Percentiles rank a stretch among this genome's conserved stretches.
Evolutionary conservation across 1,139 yeast genomes (phyloP).

Genomic region (Citeromyces siamensis): DNA sequence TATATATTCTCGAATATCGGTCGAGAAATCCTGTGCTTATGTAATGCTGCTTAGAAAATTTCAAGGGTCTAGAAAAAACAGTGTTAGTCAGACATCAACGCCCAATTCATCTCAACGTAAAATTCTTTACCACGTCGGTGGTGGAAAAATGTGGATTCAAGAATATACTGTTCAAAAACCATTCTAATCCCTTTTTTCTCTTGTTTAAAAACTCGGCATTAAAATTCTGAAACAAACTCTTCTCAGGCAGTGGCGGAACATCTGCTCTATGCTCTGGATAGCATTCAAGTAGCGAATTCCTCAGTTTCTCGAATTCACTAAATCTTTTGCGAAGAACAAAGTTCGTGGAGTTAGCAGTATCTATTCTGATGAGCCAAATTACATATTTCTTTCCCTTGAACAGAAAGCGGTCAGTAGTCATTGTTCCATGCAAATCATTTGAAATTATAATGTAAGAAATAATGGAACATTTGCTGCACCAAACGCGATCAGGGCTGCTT

Average conservation of each 20-base stretch:
- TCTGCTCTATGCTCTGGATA: slow-evolving; percentile 27
- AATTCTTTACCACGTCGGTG: slow-evolving; percentile 11
- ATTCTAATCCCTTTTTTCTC: slow-evolving; percentile 60
- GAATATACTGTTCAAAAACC: slow-evolving; percentile 55
- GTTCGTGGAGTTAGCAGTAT: slow-evolving; percentile 33
- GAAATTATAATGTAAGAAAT: background rate
- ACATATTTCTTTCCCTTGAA: slow-evolving; percentile 23
- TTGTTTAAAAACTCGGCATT: slow-evolving; percentile 45
- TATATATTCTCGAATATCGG: slow-evolving; percentile 3
- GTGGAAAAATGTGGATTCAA: slow-evolving; percentile 50
- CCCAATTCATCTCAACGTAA: background rate
- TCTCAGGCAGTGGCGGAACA: slow-evolving; percentile 59
- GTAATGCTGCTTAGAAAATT: background rate
- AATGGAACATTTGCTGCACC: slow-evolving; percentile 1
- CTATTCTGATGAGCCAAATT: slow-evolving; percentile 35
- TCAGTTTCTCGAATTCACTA: slow-evolving; percentile 45
- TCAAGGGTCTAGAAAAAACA: background rate
- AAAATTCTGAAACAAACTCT: slow-evolving; percentile 38
- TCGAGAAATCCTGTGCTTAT: slow-evolving; percentile 1
- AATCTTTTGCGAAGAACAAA: slow-evolving; percentile 48
- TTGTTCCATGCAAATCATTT: background rate
- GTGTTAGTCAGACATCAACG: background rate
- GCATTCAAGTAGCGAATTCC: slow-evolving; percentile 25
- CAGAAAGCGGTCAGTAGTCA: slow-evolving; percentile 8
- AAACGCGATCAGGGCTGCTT: background rate